Evolutionary conservation across 495 filamentous ascomycete species (phyloP).

Genomic region (Cladorrhinum samala): DNA sequence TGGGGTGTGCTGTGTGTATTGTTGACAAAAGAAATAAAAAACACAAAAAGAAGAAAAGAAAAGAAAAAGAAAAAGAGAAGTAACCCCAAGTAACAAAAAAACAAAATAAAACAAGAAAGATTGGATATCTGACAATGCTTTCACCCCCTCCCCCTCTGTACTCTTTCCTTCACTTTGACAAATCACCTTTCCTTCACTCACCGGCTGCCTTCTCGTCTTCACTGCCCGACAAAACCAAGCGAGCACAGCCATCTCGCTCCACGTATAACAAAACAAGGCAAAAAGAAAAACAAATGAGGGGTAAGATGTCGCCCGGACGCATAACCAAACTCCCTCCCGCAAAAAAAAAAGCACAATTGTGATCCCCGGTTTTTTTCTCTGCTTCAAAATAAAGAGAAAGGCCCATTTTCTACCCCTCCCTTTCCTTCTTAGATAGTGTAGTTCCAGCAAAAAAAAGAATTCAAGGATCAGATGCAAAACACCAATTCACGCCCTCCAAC

Average conservation of each 20-base stretch:
- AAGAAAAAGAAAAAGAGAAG: conserved; percentile 22
- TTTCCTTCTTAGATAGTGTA: neutral
- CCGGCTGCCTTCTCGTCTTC: neutral
- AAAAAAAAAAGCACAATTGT: conserved; percentile 5
- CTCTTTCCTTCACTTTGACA: too few species aligned
- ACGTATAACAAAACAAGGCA: neutral
- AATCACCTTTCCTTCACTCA: conserved; percentile 2
- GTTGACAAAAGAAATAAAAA: conserved; percentile 29
- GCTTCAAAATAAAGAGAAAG: neutral
- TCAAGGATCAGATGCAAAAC: too few species aligned
- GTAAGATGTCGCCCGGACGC: conserved; percentile 13
- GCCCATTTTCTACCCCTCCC: neutral
- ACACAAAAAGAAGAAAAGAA: conserved; percentile 18
- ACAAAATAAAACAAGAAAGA: conserved; percentile 3
- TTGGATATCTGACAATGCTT: conserved; percentile 15
- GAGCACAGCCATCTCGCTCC: conserved; percentile 3
- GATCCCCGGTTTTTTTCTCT: conserved; percentile 13
- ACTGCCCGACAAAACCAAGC: neutral
- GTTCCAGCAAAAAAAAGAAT: neutral
- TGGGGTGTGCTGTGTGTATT: conserved; percentile 2
- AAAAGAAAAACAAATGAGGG: conserved; percentile 2
- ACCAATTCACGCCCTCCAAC: too few species aligned
- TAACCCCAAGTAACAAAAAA: conserved; percentile 11
- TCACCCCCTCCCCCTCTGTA: neutral
- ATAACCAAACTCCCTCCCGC: conserved; percentile 18